These are phyloP conservation scores for Trichomonas gallinae DNA, from an alignment of 208 protist species.

Conservation along the genomic window DNA sequence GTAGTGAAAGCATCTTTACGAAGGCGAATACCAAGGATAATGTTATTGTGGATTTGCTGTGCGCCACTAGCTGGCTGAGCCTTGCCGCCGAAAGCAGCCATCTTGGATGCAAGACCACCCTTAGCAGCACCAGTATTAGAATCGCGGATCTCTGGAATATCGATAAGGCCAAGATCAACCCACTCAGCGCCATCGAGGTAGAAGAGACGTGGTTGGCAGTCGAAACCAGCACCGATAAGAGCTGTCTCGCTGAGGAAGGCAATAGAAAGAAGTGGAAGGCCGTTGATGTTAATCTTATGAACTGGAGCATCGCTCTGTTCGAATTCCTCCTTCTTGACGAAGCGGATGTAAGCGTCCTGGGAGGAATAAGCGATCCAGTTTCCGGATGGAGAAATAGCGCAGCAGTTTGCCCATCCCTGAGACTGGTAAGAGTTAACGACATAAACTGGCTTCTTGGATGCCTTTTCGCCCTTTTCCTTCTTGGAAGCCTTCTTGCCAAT, in stretches of 20 bases:
- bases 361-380: slow-evolving; percentile 46
- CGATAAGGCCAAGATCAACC: neutral
- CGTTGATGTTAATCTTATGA: neutral
- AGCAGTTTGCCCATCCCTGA: slow-evolving; percentile 55
- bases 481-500: neutral
- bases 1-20: neutral
- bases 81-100: neutral
- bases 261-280: slow-evolving; percentile 30
- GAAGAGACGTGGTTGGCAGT: slow-evolving; percentile 33
- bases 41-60: neutral
- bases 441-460: neutral
- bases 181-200: neutral
- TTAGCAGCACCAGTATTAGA: neutral
- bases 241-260: slow-evolving; percentile 33
- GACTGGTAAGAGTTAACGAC: neutral
- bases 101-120: neutral
- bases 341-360: slow-evolving; percentile 27
- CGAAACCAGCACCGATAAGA: slow-evolving; percentile 34
- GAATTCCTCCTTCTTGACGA: neutral
- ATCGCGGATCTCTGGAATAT: neutral
- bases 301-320: neutral
- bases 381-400: slow-evolving; percentile 54
- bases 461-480: neutral
- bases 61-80: neutral
- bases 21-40: neutral